Base-by-base conservation (phyloP, 768 basidiomycete genomes). In the Boletus subcaerulescens region DNA sequence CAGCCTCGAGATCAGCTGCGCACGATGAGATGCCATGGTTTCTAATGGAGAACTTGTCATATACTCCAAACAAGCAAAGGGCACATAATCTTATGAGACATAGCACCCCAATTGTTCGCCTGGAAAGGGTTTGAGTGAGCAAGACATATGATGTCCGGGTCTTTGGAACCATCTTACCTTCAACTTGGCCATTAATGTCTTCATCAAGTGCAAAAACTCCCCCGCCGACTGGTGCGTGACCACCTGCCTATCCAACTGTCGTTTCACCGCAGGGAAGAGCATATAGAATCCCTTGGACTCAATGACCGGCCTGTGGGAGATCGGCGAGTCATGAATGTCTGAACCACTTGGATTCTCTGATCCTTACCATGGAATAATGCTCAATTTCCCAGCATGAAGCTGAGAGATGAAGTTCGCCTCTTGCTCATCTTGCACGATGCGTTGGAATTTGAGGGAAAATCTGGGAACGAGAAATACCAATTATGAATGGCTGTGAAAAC, bases 31-130 rank as follows among this genome's bases (percentile, higher is more conserved):
- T 3, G 75, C 74, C 63, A 80, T 73, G 1, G 75, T 79, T 70
- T 80, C 79, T 81, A 52, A 9, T 53, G 0, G 39, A 10, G 15
- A 17, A 35, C 11, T 59, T 39, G 17, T 51, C 22, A 42, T 6
- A 38, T 18, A 13, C 1, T 18, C 20, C 32, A 31, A 32, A 24
- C 6, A n/a, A 13, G 3, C 3, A 14, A 36, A 29, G 32, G 0
- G 8, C 0, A 0, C n/a, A 7, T 17, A 2, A 7, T 66, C 81
- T 47, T 59, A 86, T 84, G 82, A 45, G 83, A 83, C 45, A 85
- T 70, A 0, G 84, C 74, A n/a, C 81, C 80, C 84, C 85, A 86
- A 57, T 86, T 84, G 32, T 84, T 84, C 3, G 80, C 77, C 84
- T 84, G 53, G 10, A 44, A 44, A 48, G 2, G 2, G 38, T 20